Evolutionary conservation across 768 basidiomycete species (phyloP).

Genomic region (Termitomyces sp.): DNA sequence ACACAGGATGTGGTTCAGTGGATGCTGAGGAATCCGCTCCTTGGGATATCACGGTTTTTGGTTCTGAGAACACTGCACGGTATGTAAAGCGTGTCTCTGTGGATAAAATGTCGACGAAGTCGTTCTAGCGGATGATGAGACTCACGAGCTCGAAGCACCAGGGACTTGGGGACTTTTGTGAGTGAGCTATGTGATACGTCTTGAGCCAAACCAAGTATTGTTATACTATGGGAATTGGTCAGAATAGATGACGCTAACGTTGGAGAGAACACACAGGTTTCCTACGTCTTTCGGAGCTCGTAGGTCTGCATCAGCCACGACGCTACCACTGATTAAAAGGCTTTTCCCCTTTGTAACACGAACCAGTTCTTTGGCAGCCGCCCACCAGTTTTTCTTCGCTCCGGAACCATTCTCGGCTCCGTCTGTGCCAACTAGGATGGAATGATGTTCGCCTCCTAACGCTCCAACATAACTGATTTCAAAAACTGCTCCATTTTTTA

Average conservation of each 20-base stretch:
- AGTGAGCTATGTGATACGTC: conserved; percentile 60
- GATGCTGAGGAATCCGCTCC: not conserved
- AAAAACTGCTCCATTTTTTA: conserved; percentile 79
- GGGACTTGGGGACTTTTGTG: conserved; percentile 55
- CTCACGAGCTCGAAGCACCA: conserved; percentile 72
- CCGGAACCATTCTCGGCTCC: conserved; percentile 45
- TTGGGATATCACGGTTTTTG: conserved; percentile 53
- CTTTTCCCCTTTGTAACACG: conserved; percentile 80
- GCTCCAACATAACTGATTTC: conserved; percentile 78
- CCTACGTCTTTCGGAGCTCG: conserved; percentile 68
- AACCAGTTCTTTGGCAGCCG: conserved; percentile 65
- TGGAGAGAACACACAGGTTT: conserved; percentile 53
- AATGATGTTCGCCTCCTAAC: conserved; percentile 55
- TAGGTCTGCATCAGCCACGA: conserved; percentile 51
- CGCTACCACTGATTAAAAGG: conserved; percentile 67
- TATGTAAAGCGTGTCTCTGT: conserved; percentile 79
- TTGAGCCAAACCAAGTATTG: conserved; percentile 62
- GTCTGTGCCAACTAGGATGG: conserved; percentile 35
- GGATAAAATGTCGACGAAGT: not conserved
- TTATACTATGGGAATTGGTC: conserved; percentile 37
- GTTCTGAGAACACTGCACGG: conserved; percentile 74
- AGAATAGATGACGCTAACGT: not conserved
- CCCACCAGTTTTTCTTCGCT: conserved; percentile 83
- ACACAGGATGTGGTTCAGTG: not conserved
- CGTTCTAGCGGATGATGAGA: conserved; percentile 5